These are phyloP conservation scores for Monosporascus sp. DNA, from an alignment of 2,329 filamentous ascomycete species.

Conservation along the genomic window DNA sequence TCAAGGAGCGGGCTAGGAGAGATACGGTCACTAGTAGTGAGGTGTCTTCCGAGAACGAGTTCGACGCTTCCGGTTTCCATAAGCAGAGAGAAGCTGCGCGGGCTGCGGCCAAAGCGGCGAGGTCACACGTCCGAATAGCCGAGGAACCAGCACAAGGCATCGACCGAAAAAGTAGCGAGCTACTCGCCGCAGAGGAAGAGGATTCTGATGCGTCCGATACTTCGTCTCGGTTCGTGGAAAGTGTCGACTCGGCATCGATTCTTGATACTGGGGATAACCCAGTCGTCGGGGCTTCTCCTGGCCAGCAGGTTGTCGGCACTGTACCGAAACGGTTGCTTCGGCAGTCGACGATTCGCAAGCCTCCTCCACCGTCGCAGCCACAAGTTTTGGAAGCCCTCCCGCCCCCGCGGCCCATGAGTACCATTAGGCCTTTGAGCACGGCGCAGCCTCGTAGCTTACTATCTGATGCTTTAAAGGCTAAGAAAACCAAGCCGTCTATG, in stretches of 20 bases:
- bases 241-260: slow-evolving; percentile 66
- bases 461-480: slow-evolving; percentile 67
- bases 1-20: slow-evolving; percentile 63
- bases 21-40: slow-evolving; percentile 80
- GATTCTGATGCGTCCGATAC: slow-evolving; percentile 58
- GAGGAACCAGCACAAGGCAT: slow-evolving; percentile 40
- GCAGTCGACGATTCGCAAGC: slow-evolving; percentile 59
- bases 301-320: slow-evolving; percentile 56
- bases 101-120: slow-evolving; percentile 49
- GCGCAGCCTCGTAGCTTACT: slow-evolving; percentile 65
- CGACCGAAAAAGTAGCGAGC: slow-evolving; percentile 40
- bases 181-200: slow-evolving; percentile 53
- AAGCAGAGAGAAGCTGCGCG: slow-evolving; percentile 56
- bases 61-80: slow-evolving; percentile 61
- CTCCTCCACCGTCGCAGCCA: slow-evolving; percentile 49
- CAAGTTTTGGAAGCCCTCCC: slow-evolving; percentile 61
- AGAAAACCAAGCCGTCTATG: slow-evolving; percentile 61
- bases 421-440: slow-evolving; percentile 60
- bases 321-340: slow-evolving; percentile 55
- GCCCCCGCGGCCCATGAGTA: slow-evolving; percentile 62
- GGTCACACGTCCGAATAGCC: slow-evolving; percentile 48
- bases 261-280: slow-evolving; percentile 59
- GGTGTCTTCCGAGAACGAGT: slow-evolving; percentile 76
- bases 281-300: slow-evolving; percentile 48
- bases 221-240: slow-evolving; percentile 60